Conservation (phyloP, 1,139 yeast species). For the Eremothecium cymbalariae region DNA sequence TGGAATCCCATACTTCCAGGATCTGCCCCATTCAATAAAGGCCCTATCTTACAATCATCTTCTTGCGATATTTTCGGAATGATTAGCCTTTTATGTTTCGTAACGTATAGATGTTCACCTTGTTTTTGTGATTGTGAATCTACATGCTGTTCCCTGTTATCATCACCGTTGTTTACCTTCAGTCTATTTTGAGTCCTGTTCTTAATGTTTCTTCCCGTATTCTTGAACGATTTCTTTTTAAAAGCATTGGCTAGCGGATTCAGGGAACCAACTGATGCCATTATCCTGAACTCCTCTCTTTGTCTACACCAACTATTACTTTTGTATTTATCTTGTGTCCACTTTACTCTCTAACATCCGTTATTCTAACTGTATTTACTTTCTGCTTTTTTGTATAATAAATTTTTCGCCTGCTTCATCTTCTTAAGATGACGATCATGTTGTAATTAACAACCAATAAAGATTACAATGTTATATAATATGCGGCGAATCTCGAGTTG, state of each 20-base stretch:
- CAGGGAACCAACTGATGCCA: conserved; percentile 5
- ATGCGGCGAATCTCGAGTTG: conserved; percentile 21
- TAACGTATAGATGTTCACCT: background rate
- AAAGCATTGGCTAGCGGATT: conserved; percentile 1
- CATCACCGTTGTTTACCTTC: background rate
- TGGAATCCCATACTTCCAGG: conserved; percentile 21
- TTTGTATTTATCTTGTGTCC: background rate
- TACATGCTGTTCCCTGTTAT: background rate
- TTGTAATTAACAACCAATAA: too few species aligned
- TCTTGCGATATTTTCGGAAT: conserved; percentile 14
- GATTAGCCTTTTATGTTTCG: conserved; percentile 5
- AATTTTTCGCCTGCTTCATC: too few species aligned
- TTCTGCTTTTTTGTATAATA: too few species aligned
- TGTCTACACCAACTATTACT: too few species aligned
- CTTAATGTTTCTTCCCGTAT: background rate
- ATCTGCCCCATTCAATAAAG: conserved; percentile 6
- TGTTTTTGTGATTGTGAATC: background rate
- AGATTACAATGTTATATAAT: conserved; percentile 14
- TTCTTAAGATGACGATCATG: too few species aligned
- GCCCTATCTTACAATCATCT: conserved; percentile 3
- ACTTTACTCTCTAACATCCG: background rate
- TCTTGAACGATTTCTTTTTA: conserved; percentile 1
- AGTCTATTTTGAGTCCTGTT: conserved; percentile 1
- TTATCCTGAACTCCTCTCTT: too few species aligned
- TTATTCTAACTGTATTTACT: background rate